Base-by-base conservation (phyloP, 331 rosid genomes). In the Rhamnella rubrinervis region DNA sequence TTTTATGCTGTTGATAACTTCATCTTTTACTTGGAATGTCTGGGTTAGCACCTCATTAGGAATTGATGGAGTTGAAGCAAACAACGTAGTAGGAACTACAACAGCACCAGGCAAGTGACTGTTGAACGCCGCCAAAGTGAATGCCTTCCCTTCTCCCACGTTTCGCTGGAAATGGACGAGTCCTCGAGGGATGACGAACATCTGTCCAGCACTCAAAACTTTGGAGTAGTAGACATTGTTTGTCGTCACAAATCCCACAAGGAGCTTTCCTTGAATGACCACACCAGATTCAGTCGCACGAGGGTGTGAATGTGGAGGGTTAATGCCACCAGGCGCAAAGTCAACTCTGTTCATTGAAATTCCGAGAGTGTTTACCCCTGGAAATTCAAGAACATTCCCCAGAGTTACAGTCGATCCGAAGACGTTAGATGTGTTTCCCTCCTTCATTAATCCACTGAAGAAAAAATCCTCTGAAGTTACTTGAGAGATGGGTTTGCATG, bases 221-320 rank as follows among this genome's bases (percentile, higher is more conserved):
- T 85, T 79, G 9, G 77, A 82, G 76, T 69, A 31, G n/a, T 37
- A 77, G 72, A 79, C 85, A 31, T 68, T 71, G 37, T 47, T 26
- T 11, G 85, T 79, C 8, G 83, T 63, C 44, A 85, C 77, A 77
- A 77, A 78, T 59, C 89, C 86, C 28, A 63, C 84, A 55, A 75
- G 85, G 55, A 79, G 65, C 53, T 55, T 67, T 70, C 89, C 89
- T 59, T 79, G 1, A 31, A 85, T 37, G 38, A 84, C 71, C 31
- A 81, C 67, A 0, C 61, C 77, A 2, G 76, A 19, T 72, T 85
- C 85, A 2, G 77, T 23, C 1, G 85, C 75, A 18, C 72, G 80
- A 49, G 85, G 86, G 63, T 82, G 89, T 1, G 72, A 75, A 53
- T 76, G 89, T 15, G 84, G 84, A 9, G 80, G 61, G 13, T 81